Base-by-base conservation (phyloP, 345 rosid genomes). In the Salix exigua region DNA sequence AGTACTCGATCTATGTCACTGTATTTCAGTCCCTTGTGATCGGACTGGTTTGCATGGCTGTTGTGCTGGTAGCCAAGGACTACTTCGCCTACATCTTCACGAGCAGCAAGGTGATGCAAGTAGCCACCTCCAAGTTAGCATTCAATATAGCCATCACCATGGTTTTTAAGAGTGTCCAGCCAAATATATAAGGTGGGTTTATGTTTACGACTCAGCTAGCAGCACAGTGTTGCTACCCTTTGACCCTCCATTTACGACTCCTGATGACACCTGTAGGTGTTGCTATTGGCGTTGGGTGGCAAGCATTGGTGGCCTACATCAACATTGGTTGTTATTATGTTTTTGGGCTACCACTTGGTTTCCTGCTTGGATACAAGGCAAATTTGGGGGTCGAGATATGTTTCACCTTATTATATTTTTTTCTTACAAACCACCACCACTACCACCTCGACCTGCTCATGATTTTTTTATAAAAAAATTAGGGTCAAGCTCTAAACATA, bases 251-350 rank as follows among this genome's bases (percentile, higher is more conserved):
- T 13, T 4, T 63, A 33, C 2, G 31, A 18, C 0, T 31, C 3
- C 9, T 16, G 8, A 12, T 58, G 8, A 17, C 48, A 25, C 2
- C 7, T 62, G 21, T 66, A 94, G 98, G 98, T 70, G 98, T 92
- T 74, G 97, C 97, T 30, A 68, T 94, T 12, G 94, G 98, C 6
- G 92, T 88, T 33, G 98, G 98, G 33, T 94, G 98, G 97, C 98
- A 94, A 86, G 88, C 86, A 1, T 50, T 85, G 73, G 98, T 94
- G 55, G 98, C 97, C 48, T 92, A 88, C 26, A 88, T 92, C 61
- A 94, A 94, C 83, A 73, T 94, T 46, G 92, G 93, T 26, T 85
- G 86, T 71, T 91, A 91, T 77, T 91, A 94, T 73, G 42, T 88
- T 53, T 89, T 92, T 4, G 98, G 98, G 13, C 85, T 91, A 21